These are phyloP conservation scores for Mucor sp. DNA, from an alignment of 371 early-diverging fungal species.

Conservation along the genomic window DNA sequence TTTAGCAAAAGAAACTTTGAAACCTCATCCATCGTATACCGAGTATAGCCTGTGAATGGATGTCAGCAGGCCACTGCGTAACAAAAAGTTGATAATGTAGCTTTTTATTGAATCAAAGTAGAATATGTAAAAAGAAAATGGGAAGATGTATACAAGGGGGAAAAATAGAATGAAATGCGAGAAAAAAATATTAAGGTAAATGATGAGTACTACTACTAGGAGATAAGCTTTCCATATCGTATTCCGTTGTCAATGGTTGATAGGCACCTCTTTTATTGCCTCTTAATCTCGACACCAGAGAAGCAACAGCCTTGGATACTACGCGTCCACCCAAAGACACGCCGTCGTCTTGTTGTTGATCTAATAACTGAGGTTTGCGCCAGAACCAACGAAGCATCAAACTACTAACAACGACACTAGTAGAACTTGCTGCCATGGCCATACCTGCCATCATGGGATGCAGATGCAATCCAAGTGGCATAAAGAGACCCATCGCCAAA, in stretches of 20 bases:
- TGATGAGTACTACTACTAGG: not conserved
- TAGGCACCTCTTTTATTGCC: constrained; percentile 11
- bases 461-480: constrained; percentile 82
- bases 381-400: constrained; percentile 76
- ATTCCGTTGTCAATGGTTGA: constrained; percentile 14
- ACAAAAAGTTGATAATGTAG: too few relatives aligned
- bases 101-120: too few relatives aligned
- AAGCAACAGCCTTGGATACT: not conserved
- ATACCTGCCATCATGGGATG: constrained; percentile 93
- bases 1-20: too few relatives aligned
- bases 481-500: constrained; percentile 90
- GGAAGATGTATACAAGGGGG: too few relatives aligned
- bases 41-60: too few relatives aligned
- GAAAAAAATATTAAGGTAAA: too few relatives aligned
- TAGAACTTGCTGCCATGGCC: constrained; percentile 93
- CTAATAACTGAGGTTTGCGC: constrained; percentile 48
- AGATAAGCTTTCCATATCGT: constrained; percentile 16
- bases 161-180: too few relatives aligned
- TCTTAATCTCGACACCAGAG: not conserved
- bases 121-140: too few relatives aligned
- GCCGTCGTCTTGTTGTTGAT: too few relatives aligned
- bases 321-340: not conserved
- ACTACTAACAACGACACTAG: constrained; percentile 89
- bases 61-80: too few relatives aligned
- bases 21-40: too few relatives aligned